A percentile compares a stretch with the other conserved stretches of the same genome.
phyloP scores from a whole-genome alignment of 257 asterid genomes.

The Fraxinus quadrangulata region DNA sequence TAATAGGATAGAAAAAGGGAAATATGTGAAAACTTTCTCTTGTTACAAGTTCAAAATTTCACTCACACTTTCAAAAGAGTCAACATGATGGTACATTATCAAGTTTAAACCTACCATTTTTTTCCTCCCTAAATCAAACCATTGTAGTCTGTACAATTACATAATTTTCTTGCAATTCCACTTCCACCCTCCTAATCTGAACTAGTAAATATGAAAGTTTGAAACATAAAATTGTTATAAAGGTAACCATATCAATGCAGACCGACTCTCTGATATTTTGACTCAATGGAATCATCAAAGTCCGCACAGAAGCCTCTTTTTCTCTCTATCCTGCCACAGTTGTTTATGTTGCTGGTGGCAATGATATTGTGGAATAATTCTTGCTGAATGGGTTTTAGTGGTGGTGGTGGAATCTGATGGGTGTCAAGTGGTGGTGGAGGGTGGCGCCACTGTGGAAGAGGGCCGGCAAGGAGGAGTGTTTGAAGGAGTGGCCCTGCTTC shows the following conservation, averaged over 20 bases:
- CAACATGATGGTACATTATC: too few relatives aligned
- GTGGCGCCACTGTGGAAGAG: conserved; percentile 26
- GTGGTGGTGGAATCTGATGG: conserved; percentile 19
- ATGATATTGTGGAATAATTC: background rate
- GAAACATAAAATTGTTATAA: background rate
- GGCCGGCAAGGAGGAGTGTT: conserved; percentile 23
- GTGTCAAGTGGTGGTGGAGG: conserved; percentile 26
- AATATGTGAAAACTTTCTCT: too few relatives aligned
- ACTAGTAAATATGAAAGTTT: background rate
- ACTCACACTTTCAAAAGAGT: too few relatives aligned
- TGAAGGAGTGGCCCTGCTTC: background rate
- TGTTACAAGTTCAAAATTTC: too few relatives aligned
- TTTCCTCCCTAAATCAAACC: background rate
- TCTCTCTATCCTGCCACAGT: background rate
- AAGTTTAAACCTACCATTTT: background rate
- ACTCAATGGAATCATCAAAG: background rate
- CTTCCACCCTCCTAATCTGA: background rate
- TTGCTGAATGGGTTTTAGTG: conserved; percentile 1
- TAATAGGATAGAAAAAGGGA: too few relatives aligned
- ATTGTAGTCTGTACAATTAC: background rate
- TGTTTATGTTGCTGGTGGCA: background rate
- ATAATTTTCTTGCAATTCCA: background rate
- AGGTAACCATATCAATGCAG: background rate
- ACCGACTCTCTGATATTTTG: background rate
- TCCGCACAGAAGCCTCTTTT: too few relatives aligned